phyloP scores from a whole-genome alignment of 257 asterid genomes.

The Petrea volubilis region DNA sequence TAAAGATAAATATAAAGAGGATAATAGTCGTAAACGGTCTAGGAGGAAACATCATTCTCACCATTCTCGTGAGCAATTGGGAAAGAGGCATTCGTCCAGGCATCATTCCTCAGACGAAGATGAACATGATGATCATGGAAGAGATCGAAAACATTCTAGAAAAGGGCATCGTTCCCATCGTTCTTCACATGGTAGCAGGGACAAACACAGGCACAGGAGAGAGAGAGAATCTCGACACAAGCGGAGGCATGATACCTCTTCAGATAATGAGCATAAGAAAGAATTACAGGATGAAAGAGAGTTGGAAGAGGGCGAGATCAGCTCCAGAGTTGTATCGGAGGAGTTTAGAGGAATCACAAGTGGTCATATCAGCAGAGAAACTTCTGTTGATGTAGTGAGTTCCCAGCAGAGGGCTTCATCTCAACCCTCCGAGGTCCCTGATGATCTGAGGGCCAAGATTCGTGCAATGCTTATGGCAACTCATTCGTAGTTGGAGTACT shows the following conservation, averaged over 20 bases:
- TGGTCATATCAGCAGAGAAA: constrained; percentile 42
- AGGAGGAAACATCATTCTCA: constrained; percentile 45
- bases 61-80: constrained; percentile 39
- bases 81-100: constrained; percentile 49
- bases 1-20: constrained; percentile 31
- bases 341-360: constrained; percentile 41
- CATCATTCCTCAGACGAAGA: constrained; percentile 34
- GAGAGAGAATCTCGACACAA: constrained; percentile 34
- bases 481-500: constrained; percentile 12
- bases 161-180: constrained; percentile 52
- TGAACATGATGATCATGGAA: constrained; percentile 29
- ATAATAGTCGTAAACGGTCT: constrained; percentile 35
- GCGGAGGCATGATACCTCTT: constrained; percentile 40
- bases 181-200: constrained; percentile 45
- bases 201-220: constrained; percentile 31
- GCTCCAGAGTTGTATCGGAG: constrained; percentile 47
- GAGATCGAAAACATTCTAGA: constrained; percentile 28
- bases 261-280: constrained; percentile 32
- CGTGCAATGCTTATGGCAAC: constrained; percentile 54
- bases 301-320: constrained; percentile 83
- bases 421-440: constrained; percentile 60
- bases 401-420: constrained; percentile 42
- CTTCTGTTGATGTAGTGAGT: constrained; percentile 31
- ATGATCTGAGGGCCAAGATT: constrained; percentile 85
- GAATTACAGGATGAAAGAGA: constrained; percentile 35